Conservation (phyloP, 2,329 filamentous ascomycete species). For the Calonectria montana region DNA sequence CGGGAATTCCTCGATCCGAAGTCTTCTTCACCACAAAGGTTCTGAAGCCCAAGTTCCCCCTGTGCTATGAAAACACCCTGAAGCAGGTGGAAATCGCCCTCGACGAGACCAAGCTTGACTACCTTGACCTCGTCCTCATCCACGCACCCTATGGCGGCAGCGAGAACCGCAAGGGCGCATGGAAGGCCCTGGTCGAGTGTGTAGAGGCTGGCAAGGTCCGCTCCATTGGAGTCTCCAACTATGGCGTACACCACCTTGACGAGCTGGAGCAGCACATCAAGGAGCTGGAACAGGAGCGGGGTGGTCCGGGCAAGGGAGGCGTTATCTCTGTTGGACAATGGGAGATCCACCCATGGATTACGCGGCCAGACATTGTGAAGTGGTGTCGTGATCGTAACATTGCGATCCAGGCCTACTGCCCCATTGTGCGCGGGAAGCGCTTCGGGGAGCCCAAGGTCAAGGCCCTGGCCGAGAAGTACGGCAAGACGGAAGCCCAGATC, state of each 20-base stretch:
- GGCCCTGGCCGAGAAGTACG: constrained; percentile 76
- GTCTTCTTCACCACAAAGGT: constrained; percentile 70
- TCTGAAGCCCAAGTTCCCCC: constrained; percentile 50
- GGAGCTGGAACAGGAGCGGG: constrained; percentile 70
- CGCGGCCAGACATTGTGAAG: constrained; percentile 79
- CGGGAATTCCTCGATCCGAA: constrained; percentile 56
- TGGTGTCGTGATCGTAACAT: constrained; percentile 78
- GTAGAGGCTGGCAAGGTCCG: constrained; percentile 71
- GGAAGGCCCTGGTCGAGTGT: constrained; percentile 72
- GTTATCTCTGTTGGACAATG: constrained; percentile 87
- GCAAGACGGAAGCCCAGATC: constrained; percentile 80
- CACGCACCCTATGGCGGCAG: constrained; percentile 71
- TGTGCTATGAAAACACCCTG: constrained; percentile 73
- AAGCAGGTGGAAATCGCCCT: constrained; percentile 73
- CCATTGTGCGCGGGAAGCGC: constrained; percentile 74
- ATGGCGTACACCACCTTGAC: constrained; percentile 71
- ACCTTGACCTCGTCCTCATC: constrained; percentile 75
- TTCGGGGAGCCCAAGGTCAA: constrained; percentile 75
- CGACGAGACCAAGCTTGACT: constrained; percentile 69
- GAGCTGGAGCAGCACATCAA: constrained; percentile 69
- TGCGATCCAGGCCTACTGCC: constrained; percentile 72
- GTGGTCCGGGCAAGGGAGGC: constrained; percentile 73
- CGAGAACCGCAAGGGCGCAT: constrained; percentile 66
- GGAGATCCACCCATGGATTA: constrained; percentile 91
- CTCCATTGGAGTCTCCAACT: constrained; percentile 74